phyloP scores from a whole-genome alignment of 805 yeast species.

The Pichia insulana region DNA sequence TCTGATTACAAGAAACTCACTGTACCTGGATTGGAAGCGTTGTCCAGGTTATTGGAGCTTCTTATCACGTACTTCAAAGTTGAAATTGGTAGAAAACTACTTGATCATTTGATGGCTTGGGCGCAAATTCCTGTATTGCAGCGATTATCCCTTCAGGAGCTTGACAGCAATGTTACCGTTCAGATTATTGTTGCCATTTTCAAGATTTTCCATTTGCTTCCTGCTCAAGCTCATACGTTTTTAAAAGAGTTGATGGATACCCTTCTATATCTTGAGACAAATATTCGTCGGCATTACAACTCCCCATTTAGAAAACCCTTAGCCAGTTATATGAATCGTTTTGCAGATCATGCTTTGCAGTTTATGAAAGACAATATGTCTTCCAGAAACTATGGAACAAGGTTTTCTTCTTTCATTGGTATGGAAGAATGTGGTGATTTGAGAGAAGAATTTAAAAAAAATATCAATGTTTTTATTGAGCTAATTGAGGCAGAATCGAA shows the following conservation, averaged over 20 bases:
- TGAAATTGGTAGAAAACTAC: slow-evolving; percentile 86
- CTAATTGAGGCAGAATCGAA: slow-evolving; percentile 39
- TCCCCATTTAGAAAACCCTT: slow-evolving; percentile 92
- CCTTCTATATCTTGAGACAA: slow-evolving; percentile 69
- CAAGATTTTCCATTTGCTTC: slow-evolving; percentile 84
- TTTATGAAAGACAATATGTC: slow-evolving; percentile 61
- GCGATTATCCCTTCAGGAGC: slow-evolving; percentile 68
- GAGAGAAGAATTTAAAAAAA: slow-evolving; percentile 45
- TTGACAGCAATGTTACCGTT: slow-evolving; percentile 72
- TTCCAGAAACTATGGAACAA: slow-evolving; percentile 54
- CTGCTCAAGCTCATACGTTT: slow-evolving; percentile 85
- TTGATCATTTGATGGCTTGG: slow-evolving; percentile 95
- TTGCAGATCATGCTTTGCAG: slow-evolving; percentile 63
- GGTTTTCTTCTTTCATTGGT: slow-evolving; percentile 58
- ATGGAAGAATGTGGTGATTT: slow-evolving; percentile 48
- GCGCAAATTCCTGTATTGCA: slow-evolving; percentile 76
- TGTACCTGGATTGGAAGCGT: slow-evolving; percentile 82
- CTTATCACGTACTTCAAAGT: slow-evolving; percentile 91
- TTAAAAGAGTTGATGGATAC: slow-evolving; percentile 80
- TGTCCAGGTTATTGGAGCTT: slow-evolving; percentile 77
- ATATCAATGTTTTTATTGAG: slow-evolving; percentile 40
- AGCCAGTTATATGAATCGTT: slow-evolving; percentile 76
- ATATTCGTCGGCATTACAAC: slow-evolving; percentile 70
- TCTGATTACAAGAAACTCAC: slow-evolving; percentile 90
- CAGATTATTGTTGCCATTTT: slow-evolving; percentile 83